A percentile compares a stretch with the other conserved stretches of the same genome.
phyloP scores from a whole-genome alignment of 768 basidiomycete species.

The Agaricus sinodeliciosus region DNA sequence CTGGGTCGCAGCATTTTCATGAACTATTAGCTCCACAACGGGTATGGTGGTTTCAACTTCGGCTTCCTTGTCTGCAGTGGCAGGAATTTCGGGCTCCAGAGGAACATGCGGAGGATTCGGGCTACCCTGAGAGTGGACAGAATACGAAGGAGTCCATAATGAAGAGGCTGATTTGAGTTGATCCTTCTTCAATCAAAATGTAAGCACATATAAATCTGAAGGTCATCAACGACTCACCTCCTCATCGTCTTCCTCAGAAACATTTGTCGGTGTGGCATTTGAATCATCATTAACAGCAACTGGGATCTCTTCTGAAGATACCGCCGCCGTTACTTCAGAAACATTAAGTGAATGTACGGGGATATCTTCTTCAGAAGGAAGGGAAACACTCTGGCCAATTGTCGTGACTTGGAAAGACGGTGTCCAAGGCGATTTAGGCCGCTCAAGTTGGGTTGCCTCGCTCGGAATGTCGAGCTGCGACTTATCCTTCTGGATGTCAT shows the following conservation, averaged over 20 bases:
- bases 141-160: constrained; percentile 34
- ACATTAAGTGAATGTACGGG: constrained; percentile 1
- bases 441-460: constrained; percentile 19
- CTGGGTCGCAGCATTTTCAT: background rate
- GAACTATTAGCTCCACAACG: background rate
- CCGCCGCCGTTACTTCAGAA: constrained; percentile 2
- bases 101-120: constrained; percentile 12
- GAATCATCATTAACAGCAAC: background rate
- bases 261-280: background rate
- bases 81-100: background rate
- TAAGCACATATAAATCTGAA: background rate
- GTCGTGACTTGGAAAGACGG: constrained; percentile 48
- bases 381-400: constrained; percentile 20
- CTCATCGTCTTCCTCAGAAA: background rate
- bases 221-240: background rate
- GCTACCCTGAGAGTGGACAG: constrained; percentile 33
- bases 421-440: constrained; percentile 45
- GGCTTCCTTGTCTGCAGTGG: background rate
- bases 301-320: background rate
- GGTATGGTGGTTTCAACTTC: background rate
- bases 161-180: background rate
- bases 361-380: constrained; percentile 16
- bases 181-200: background rate
- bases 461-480: background rate
- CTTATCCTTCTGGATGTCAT: background rate